Conservation (phyloP, 495 filamentous ascomycete genomes). For the Lasiosphaeria ovina region DNA sequence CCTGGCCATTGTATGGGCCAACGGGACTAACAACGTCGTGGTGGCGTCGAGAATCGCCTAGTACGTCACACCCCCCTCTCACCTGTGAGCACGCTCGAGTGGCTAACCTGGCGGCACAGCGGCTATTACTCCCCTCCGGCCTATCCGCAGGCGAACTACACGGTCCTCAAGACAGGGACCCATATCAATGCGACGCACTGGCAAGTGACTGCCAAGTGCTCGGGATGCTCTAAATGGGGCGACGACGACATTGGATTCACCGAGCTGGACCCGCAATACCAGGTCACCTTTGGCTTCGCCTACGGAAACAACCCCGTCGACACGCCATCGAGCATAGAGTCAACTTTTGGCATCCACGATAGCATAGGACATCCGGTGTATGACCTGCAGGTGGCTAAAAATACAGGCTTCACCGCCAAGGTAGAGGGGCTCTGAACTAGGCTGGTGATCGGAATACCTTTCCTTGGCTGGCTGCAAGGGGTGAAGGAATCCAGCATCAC, state of each 20-base stretch:
- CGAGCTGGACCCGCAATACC: slow-evolving; percentile 35
- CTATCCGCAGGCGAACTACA: slow-evolving; percentile 38
- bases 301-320: slow-evolving; percentile 37
- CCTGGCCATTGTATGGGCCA: slow-evolving; percentile 42
- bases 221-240: slow-evolving; percentile 43
- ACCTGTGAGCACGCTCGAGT: neutral
- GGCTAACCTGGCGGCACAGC: slow-evolving; percentile 27
- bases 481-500: no score
- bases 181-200: slow-evolving; percentile 46
- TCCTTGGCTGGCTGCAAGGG: no score
- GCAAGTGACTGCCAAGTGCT: slow-evolving; percentile 44
- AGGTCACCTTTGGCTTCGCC: slow-evolving; percentile 42
- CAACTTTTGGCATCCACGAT: slow-evolving; percentile 46
- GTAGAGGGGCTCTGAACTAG: slow-evolving; percentile 13
- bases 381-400: slow-evolving; percentile 33
- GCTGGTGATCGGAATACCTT: neutral
- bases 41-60: slow-evolving; percentile 43
- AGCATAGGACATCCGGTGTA: slow-evolving; percentile 44
- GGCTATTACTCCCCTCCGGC: slow-evolving; percentile 44
- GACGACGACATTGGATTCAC: slow-evolving; percentile 41
- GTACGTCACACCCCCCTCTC: slow-evolving; percentile 26
- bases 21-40: slow-evolving; percentile 37
- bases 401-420: slow-evolving; percentile 28
- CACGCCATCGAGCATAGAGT: slow-evolving; percentile 29
- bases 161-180: slow-evolving; percentile 40